Evolutionary conservation across 1,284 basidiomycete genomes (phyloP).

Genomic region (Phaffia rhodozyma): DNA sequence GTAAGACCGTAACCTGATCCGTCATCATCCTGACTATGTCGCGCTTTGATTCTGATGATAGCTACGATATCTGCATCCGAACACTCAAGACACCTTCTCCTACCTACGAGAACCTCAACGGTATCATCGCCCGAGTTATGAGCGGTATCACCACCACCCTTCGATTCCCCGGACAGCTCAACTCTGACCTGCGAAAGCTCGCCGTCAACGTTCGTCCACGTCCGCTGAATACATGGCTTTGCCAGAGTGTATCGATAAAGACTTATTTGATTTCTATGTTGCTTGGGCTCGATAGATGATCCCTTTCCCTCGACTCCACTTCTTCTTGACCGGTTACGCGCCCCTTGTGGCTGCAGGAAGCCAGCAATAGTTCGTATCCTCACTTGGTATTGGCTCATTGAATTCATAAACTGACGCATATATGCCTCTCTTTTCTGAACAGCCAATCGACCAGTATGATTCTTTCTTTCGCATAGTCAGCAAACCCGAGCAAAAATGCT

Average conservation of each 20-base stretch:
- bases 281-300: conserved; percentile 34
- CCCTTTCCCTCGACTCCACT: conserved; percentile 86
- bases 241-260: background rate
- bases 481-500: conserved; percentile 30
- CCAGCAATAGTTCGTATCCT: conserved; percentile 26
- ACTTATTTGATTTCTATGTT: conserved; percentile 1
- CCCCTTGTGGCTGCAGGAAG: conserved; percentile 52
- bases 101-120: conserved; percentile 63
- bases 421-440: conserved; percentile 25
- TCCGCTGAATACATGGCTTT: conserved; percentile 17
- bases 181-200: conserved; percentile 86
- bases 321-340: conserved; percentile 78
- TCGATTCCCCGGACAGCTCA: conserved; percentile 87
- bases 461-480: conserved; percentile 22
- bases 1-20: background rate
- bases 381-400: conserved; percentile 23
- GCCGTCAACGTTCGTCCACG: conserved; percentile 59
- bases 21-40: conserved; percentile 16
- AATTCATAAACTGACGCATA: conserved; percentile 2
- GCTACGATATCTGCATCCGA: conserved; percentile 68
- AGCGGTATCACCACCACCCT: conserved; percentile 79
- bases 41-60: conserved; percentile 25
- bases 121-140: conserved; percentile 61
- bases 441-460: conserved; percentile 5
- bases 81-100: conserved; percentile 63